Evolutionary conservation across 2,329 filamentous ascomycete genomes (phyloP), one percentile per base, ranked within the genome.

Genomic region (Claviceps sp.): DNA sequence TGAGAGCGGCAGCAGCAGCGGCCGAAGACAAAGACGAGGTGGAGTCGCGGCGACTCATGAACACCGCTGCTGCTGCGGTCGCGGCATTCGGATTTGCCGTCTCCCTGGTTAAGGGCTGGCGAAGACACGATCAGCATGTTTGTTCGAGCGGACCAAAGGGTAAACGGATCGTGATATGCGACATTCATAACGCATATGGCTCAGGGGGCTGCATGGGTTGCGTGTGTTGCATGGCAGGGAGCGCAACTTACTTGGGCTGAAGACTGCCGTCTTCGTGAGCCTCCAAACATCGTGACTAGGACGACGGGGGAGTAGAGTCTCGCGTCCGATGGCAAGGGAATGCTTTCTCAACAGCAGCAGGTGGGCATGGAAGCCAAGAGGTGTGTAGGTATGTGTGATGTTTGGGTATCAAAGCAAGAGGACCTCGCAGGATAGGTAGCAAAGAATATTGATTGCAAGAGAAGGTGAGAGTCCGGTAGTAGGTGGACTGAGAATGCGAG

Each of bases 1-100:
- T 83, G 53, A 97, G 76, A 46, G 90, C 90, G 29, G 89, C 83
- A 16, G 88, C 89, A 6, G 91, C 90, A 13, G 91, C 91, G 6
- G 90, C 87, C 38, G 86, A 84, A 42, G 90, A 94, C 44, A 95
- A 75, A 53, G 80, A 81, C 54, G 71, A 73, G 78, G 59, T 83
- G 78, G 59, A 77, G 66, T 79, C 76, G 62, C 77, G 82, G 59
- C 79, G 82, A 62, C 53, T 54, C 53, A 85, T 76, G 68, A 91
- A 94, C 53, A 89, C 90, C 65, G 86, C 85, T 54, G 81, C 81
- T 54, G 90, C 89, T 52, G 88, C 88, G 46, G 85, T 82, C 51
- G 89, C 80, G 53, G 88, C 89, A 61, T 83, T 83, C 52, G 86
- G 76, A 62, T 82, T 83, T 49, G 81, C 80, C 52, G 82, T 82